phyloP scores from a whole-genome alignment of 2,329 filamentous ascomycete genomes.

The Bipolaris gigantea region DNA sequence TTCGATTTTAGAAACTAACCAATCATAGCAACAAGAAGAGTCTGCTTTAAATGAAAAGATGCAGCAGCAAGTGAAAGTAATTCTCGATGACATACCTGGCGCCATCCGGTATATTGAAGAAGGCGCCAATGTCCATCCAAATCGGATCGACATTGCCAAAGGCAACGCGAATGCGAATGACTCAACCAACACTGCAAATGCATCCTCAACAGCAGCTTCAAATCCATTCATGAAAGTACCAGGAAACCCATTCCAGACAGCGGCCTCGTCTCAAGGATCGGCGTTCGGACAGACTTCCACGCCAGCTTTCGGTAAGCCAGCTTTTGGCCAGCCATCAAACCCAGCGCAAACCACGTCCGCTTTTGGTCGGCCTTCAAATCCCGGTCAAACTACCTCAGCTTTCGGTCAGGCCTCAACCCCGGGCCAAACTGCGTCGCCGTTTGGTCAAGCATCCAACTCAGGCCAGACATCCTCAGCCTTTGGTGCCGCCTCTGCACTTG shows the following conservation, averaged over 20 bases:
- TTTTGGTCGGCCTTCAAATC: conserved; percentile 3
- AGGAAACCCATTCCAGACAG: conserved; percentile 12
- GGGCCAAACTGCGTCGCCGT: conserved; percentile 26
- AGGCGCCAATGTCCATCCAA: conserved; percentile 40
- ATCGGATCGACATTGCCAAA: conserved; percentile 37
- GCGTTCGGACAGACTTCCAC: conserved; percentile 44
- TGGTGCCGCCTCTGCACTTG: conserved; percentile 43
- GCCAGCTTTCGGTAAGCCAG: conserved; percentile 37
- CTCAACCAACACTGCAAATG: conserved; percentile 7
- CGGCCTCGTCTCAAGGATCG: conserved; percentile 24
- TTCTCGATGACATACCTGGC: conserved; percentile 68
- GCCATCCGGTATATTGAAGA: conserved; percentile 54
- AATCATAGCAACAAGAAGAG: conserved; percentile 62
- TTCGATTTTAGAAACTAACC: conserved; percentile 10
- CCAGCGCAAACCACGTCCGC: conserved; percentile 17
- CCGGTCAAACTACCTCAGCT: conserved; percentile 22
- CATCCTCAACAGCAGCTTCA: conserved; percentile 12
- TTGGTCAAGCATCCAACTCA: conserved; percentile 45
- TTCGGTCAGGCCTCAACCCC: conserved; percentile 48
- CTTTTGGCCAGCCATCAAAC: conserved; percentile 48
- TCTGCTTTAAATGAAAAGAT: conserved; percentile 62
- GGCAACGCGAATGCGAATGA: conserved; percentile 21
- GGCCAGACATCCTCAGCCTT: conserved; percentile 35
- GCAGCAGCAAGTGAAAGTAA: conserved; percentile 72
- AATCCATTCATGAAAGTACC: conserved; percentile 34